Evolutionary conservation across 352 stramenopile genomes (phyloP), one percentile per base, ranked within the genome.

Genomic region (Aphanomyces astaci): DNA sequence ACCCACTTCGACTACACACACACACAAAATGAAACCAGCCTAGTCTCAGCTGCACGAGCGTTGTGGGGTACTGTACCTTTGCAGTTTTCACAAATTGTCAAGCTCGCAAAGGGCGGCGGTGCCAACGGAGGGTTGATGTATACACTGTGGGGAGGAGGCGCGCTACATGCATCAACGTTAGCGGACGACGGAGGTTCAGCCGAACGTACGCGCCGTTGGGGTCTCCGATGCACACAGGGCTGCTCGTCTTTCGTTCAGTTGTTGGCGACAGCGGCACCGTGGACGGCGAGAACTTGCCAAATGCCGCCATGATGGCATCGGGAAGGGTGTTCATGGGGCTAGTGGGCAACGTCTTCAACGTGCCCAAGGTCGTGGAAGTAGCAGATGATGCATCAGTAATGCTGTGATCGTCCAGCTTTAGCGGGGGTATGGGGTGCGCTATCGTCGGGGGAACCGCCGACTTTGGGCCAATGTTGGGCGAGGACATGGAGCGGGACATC

Each of bases 1-100:
- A 33, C 84, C 84, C 51, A 92, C 87, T 53, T 92, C 84, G 0
- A 89, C 78, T 68, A 59, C n/a, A 24, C 0, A 17, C 31, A 57
- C 52, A 25, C 33, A 9, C 13, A 9, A n/a, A n/a, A n/a, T n/a
- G n/a, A n/a, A n/a, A n/a, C n/a, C n/a, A n/a, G n/a, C n/a, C n/a
- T n/a, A n/a, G n/a, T n/a, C n/a, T n/a, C n/a, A n/a, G n/a, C n/a
- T n/a, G n/a, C n/a, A n/a, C n/a, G n/a, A n/a, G n/a, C n/a, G n/a
- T n/a, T n/a, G 27, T 17, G 24, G 1, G 39, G 31, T 39, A 17
- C 33, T 7, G 11, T 36, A 68, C 62, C 48, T 46, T 68, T 68
- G 45, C 62, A 68, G 51, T 68, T 68, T 68, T 68, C 62, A 28
- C 62, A 68, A n/a, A 68, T 56, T 13, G 43, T 68, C 7, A 68